These are phyloP conservation scores for Stagonosporopsis rhizophila DNA, from an alignment of 2,329 filamentous ascomycete genomes.

Conservation along the genomic window DNA sequence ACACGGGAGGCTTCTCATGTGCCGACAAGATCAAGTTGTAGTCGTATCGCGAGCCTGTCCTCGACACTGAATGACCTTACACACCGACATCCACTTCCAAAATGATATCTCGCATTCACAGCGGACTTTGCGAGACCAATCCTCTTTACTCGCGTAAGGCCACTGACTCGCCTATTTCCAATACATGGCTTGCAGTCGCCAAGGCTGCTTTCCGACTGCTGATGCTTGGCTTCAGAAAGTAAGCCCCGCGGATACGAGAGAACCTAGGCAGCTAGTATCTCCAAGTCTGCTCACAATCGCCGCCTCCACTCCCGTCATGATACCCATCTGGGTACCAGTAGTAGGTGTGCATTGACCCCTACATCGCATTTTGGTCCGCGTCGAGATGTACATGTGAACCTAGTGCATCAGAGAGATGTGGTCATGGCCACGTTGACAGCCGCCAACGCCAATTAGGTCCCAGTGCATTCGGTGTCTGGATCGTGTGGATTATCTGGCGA, in stretches of 20 bases:
- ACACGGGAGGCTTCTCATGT: constrained; percentile 5
- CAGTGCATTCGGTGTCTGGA: not conserved
- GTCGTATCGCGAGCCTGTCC: not conserved
- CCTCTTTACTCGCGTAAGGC: not conserved
- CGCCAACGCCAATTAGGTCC: not conserved
- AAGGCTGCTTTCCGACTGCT: constrained; percentile 5
- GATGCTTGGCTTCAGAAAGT: constrained; percentile 12
- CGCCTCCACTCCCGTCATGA: not conserved
- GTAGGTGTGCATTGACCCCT: not conserved
- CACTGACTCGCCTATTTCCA: constrained; percentile 9
- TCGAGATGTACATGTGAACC: not conserved
- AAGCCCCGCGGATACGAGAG: constrained; percentile 4
- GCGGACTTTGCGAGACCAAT: not conserved
- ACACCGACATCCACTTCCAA: not conserved
- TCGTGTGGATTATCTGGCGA: not conserved
- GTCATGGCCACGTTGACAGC: not conserved
- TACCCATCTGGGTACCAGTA: not conserved
- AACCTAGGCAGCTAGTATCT: not conserved
- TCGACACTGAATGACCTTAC: not conserved
- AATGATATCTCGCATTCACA: not conserved
- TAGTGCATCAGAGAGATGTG: not conserved
- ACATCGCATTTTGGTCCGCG: not conserved
- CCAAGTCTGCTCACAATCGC: not conserved
- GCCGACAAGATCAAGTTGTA: not conserved
- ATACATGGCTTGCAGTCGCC: constrained; percentile 17